Evolutionary conservation across 1,284 basidiomycete genomes (phyloP).

Genomic region (Trichosporon sp.): DNA sequence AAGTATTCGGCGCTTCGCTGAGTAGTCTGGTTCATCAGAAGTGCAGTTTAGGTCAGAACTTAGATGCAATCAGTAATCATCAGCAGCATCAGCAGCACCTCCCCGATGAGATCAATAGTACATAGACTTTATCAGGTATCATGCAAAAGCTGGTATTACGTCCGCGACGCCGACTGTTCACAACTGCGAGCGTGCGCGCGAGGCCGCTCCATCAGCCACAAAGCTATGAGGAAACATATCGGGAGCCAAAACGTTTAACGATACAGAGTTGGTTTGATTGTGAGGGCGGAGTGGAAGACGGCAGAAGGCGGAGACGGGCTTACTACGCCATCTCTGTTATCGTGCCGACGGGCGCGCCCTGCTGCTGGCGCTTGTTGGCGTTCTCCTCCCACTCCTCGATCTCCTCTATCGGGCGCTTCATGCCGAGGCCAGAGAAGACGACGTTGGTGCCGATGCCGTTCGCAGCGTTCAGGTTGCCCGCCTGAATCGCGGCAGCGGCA

Average conservation of each 20-base stretch:
- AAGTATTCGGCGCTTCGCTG: too few relatives aligned
- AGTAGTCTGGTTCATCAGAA: too few relatives aligned
- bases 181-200: not conserved
- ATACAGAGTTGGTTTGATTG: not conserved
- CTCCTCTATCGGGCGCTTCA: conserved; percentile 46
- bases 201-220: too few relatives aligned
- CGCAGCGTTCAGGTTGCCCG: conserved; percentile 24
- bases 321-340: conserved; percentile 27
- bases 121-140: not conserved
- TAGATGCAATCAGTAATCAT: too few relatives aligned
- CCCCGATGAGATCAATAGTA: not conserved
- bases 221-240: too few relatives aligned
- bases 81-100: too few relatives aligned
- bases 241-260: conserved; percentile 5
- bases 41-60: too few relatives aligned
- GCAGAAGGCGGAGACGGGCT: not conserved
- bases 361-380: conserved; percentile 28
- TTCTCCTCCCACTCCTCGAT: conserved; percentile 39
- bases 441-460: conserved; percentile 41
- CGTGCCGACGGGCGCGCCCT: conserved; percentile 18
- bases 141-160: not conserved
- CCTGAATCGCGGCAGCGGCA: conserved; percentile 20
- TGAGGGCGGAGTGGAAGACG: not conserved
- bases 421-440: conserved; percentile 41
- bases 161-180: not conserved